Evolutionary conservation across 1,139 yeast species (phyloP), one percentile per base, ranked within the genome.

Genomic region (Yamadazyma triangularis): DNA sequence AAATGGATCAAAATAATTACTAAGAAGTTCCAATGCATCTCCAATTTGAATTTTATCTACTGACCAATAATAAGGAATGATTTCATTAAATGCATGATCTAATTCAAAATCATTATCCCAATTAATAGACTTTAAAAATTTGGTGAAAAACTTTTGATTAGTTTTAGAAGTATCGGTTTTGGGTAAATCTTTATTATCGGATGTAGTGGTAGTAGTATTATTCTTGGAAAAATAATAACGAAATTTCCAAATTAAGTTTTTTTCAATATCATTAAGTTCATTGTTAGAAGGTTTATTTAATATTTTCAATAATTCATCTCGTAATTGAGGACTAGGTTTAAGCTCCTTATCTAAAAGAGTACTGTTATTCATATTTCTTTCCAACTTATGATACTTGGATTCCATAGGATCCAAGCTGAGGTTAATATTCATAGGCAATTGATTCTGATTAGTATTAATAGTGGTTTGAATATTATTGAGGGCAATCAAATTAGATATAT

Each of bases 171-270:
- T 35, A 13, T 42, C 48, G 9, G 46, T 36, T 26, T 45, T 44
- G 9, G 39, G 35, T 4, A 12, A 13, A 7, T 28, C 35, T 11
- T 32, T 29, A 12, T 33, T 27, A 25, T 29, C 36, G 18, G 35
- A 26, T 8, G 26, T 29, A 5, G 30, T 18, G 11, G 42, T 41
- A 18, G 42, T 56, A 15, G 48, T 51, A 36, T 60, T 51, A 47
- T 82, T 84, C 39, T 83, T 78, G 27, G 91, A 74, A 34, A 89
- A 70, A 53, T 81, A 89, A 59, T 86, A 91, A 32, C 98, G 64
- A 55, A 84, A 91, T 55, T 85, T 85, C 97, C 97, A 91, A 12
- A 93, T 71, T 46, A 88, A 59, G 42, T 88, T 88, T 61, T 85
- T 88, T 44, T 91, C 97, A 48, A 83, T 79, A 32, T 84, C 89